Evolutionary conservation across 148 eudicot species (phyloP), one percentile per base, ranked within the genome.

Genomic region (Nepenthes mirabilis): DNA sequence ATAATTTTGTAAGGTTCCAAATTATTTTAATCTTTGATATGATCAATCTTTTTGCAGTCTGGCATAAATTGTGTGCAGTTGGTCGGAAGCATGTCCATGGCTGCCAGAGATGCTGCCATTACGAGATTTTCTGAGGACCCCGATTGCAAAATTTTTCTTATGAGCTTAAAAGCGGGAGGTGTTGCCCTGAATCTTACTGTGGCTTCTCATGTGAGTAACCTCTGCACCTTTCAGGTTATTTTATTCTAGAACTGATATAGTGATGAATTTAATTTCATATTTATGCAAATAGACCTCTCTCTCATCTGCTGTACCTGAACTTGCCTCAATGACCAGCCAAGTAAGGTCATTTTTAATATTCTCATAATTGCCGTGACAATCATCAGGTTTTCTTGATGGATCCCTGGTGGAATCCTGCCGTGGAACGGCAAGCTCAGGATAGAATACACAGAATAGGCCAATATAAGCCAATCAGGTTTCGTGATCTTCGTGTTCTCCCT

Each of bases 381-480:
- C 33, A 34, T 33, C 55, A 91, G 98, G 98, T 93, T 60, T 93
- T 93, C 78, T 66, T 93, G 83, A 93, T 93, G 98, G 98, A 93
- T 66, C 98, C 98, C 1, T 93, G 98, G 96, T 93, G 96, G 98
- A 93, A 93, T 77, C 96, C 96, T 2, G 98, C 96, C 34, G 82
- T 67, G 40, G 98, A 93, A 77, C 68, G 85, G 75, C 98, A 93
- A 71, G 98, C 98, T 52, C 91, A 85, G 77, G 98, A 93, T 64
- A 82, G 98, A 70, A 88, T 91, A 40, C 94, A 91, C 66, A 73
- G 96, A 71, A 91, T 91, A 37, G 98, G 98, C 63, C 98, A 91
- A 62, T 82, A 73, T 61, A 91, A 91, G 73, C 96, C 98, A 58
- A 91, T 91, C 76, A 80, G 88, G 97, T 83, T 50, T 34, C 9